Evolutionary conservation across 2,329 filamentous ascomycete species (phyloP).

Genomic region (Pyrenochaeta sp.): DNA sequence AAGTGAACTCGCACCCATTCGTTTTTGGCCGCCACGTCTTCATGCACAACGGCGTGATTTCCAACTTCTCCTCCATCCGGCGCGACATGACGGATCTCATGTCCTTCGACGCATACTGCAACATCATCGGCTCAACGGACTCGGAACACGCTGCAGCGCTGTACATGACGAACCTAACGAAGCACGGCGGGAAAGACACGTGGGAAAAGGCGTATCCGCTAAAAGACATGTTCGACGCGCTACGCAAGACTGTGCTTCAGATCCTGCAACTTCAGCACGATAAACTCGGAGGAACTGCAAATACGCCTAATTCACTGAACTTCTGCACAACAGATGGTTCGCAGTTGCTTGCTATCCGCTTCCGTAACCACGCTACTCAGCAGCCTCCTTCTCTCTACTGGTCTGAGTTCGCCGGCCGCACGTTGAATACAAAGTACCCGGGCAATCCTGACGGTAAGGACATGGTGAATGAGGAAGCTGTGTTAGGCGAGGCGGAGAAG

Average conservation of each 20-base stretch:
- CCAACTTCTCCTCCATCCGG: constrained; percentile 57
- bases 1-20: constrained; percentile 65
- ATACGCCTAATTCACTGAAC: constrained; percentile 60
- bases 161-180: constrained; percentile 58
- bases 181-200: constrained; percentile 44
- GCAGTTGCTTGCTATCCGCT: constrained; percentile 60
- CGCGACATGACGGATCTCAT: constrained; percentile 57
- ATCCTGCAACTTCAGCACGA: constrained; percentile 57
- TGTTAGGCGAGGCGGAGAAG: constrained; percentile 49
- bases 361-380: constrained; percentile 61
- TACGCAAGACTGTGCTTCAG: constrained; percentile 57
- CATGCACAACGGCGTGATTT: constrained; percentile 65
- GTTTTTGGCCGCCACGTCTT: constrained; percentile 63
- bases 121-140: constrained; percentile 61
- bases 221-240: constrained; percentile 55
- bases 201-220: constrained; percentile 57
- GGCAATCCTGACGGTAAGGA: constrained; percentile 56
- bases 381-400: constrained; percentile 63
- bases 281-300: constrained; percentile 47
- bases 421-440: constrained; percentile 62
- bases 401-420: constrained; percentile 59
- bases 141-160: constrained; percentile 62
- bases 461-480: constrained; percentile 43
- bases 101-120: constrained; percentile 58
- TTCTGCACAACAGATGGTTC: constrained; percentile 61